Evolutionary conservation across 805 yeast genomes (phyloP).

Genomic region (Spencermartinsiella europaea): DNA sequence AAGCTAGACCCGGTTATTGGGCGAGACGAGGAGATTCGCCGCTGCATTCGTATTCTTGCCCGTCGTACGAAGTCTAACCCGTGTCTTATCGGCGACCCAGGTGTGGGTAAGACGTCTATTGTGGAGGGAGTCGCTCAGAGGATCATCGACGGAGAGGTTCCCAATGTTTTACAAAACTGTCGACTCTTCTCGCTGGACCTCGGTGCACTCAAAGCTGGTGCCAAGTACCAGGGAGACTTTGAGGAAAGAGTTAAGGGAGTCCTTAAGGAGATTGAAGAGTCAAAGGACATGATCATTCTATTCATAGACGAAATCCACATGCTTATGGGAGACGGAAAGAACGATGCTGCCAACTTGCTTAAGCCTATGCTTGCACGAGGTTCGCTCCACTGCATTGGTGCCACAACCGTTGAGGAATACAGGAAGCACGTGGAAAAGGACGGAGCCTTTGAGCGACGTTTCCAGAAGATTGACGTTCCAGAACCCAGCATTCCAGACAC

Average conservation of each 20-base stretch:
- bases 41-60: conserved; percentile 92
- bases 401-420: conserved; percentile 93
- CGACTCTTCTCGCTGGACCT: conserved; percentile 83
- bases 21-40: conserved; percentile 95
- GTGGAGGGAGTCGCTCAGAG: conserved; percentile 99
- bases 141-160: conserved; percentile 92
- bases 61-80: conserved; percentile 97
- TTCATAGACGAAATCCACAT: conserved; percentile 98
- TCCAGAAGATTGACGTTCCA: conserved; percentile 93
- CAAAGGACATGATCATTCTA: conserved; percentile 70
- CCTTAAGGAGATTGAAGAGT: conserved; percentile 84
- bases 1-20: conserved; percentile 98
- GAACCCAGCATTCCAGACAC: conserved; percentile 93
- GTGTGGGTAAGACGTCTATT: conserved; percentile 98
- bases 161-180: conserved; percentile 75
- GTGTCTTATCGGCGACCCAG: conserved; percentile 96
- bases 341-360: conserved; percentile 92
- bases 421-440: conserved; percentile 90
- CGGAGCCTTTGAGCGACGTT: conserved; percentile 98
- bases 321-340: conserved; percentile 99
- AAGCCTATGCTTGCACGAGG: conserved; percentile 98
- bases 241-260: conserved; percentile 98
- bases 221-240: conserved; percentile 97
- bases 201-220: conserved; percentile 98
- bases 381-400: conserved; percentile 94